Evolutionary conservation across 2,329 filamentous ascomycete genomes (phyloP).

Genomic region (Cadophora gregata): DNA sequence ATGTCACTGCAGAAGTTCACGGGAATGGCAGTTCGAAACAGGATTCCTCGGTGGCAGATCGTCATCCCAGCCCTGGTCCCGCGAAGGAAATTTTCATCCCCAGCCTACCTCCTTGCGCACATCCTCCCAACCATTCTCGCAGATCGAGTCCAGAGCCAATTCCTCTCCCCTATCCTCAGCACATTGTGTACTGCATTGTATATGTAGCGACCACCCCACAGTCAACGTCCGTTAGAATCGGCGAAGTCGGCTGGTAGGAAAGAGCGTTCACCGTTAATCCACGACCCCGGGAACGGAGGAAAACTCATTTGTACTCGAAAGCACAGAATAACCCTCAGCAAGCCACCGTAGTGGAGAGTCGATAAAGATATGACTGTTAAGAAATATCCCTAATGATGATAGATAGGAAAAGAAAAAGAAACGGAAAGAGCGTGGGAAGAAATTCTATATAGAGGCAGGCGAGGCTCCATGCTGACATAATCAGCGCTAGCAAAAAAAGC

Average conservation of each 20-base stretch:
- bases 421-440: too few species aligned
- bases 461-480: too few species aligned
- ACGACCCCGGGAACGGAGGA: conserved; percentile 52
- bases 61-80: not conserved
- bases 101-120: not conserved
- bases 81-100: conserved; percentile 5
- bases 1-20: not conserved
- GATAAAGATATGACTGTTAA: conserved; percentile 48
- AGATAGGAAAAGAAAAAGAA: conserved; percentile 39
- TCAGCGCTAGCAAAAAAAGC: too few species aligned
- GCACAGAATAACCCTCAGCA: conserved; percentile 48
- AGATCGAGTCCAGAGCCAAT: conserved; percentile 5
- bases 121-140: not conserved
- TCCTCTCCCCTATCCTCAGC: conserved; percentile 1
- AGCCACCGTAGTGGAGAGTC: conserved; percentile 49
- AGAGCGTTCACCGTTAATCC: conserved; percentile 49
- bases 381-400: conserved; percentile 48
- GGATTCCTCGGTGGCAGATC: not conserved
- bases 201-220: conserved; percentile 52
- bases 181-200: not conserved
- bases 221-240: conserved; percentile 47
- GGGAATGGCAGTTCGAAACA: not conserved
- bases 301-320: conserved; percentile 43
- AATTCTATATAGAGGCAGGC: too few species aligned
- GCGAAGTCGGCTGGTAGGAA: conserved; percentile 50